Base-by-base conservation (phyloP, 371 early-diverging fungal species). In the Mucor ambiguus region DNA sequence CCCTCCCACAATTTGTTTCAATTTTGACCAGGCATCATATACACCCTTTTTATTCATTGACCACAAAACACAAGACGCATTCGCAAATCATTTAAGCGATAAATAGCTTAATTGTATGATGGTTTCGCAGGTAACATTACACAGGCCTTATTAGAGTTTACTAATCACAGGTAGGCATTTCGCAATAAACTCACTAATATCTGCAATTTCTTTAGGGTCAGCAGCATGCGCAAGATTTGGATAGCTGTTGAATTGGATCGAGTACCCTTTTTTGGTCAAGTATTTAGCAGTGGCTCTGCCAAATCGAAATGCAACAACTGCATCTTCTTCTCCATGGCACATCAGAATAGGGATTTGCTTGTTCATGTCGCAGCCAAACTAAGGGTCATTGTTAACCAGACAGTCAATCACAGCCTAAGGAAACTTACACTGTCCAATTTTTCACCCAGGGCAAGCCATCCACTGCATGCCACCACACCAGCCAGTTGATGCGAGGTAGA, bases 251-350 rank as follows among this genome's bases (percentile, higher is more conserved):
- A 66, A 66, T 9, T 38, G 41, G 7, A 60, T 49, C 30, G 38
- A 54, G 54, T 60, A 66, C 8, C 66, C 66, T 30, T 38, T 46
- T 43, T 59, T 60, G 8, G 49, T 20, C 41, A 66, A 10, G 18
- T 60, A 55, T 10, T 38, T 59, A 16, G 60, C 60, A 22, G 61
- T 56, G 11, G 57, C 44, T 32, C 20, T 55, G 11, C 67, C 67
- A 61, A 60, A 67, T 32, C 52, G 44, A 56, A 12, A 54, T 26
- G 24, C 28, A 38, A 67, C 61, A 29, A 67, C 61, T 14, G 37
- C 12, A 56, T 67, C 67, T 29, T 61, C 57, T 9, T 54, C 44
- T 20, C 67, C 67, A 44, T 67, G 67, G 28, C 60, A 61, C n/a
- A 67, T 35, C 33, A 67, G 20, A 5, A 67, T 60, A n/a, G 67